phyloP scores from a whole-genome alignment of 108 stramenopile species.

The Skeletonema menzelii region DNA sequence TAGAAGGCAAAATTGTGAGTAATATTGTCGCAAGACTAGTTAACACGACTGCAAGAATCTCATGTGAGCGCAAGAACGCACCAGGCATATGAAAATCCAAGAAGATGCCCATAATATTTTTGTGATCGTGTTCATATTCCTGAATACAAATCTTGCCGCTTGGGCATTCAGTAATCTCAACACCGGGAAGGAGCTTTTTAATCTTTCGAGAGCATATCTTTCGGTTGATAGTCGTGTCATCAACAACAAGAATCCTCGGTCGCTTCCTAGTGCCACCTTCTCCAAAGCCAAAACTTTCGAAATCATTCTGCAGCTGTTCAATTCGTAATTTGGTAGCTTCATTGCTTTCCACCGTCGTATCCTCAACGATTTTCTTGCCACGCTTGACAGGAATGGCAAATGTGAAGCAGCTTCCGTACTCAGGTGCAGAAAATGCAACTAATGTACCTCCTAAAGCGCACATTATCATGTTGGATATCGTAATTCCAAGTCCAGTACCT shows the following conservation, averaged over 20 bases:
- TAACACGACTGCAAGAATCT: neutral
- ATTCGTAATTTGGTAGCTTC: neutral
- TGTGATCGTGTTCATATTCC: slow-evolving; percentile 16
- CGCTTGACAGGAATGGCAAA: slow-evolving; percentile 29
- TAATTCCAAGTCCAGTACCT: slow-evolving; percentile 34
- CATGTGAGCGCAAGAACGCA: neutral
- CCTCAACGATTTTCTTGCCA: neutral
- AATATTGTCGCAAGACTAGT: neutral
- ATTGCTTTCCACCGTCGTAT: neutral
- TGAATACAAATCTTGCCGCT: slow-evolving; percentile 10
- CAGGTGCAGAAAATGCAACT: slow-evolving; percentile 15
- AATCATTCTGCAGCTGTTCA: slow-evolving; percentile 20
- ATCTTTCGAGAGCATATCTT: slow-evolving; percentile 29
- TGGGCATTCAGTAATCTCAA: slow-evolving; percentile 18
- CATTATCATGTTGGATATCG: slow-evolving; percentile 37
- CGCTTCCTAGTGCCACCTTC: neutral
- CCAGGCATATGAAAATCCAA: slow-evolving; percentile 34
- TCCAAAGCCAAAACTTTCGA: slow-evolving; percentile 2
- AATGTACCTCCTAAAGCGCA: slow-evolving; percentile 10
- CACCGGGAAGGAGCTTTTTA: slow-evolving; percentile 3
- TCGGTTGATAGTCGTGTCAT: slow-evolving; percentile 24
- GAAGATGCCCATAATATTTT: slow-evolving; percentile 26
- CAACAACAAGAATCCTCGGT: slow-evolving; percentile 18
- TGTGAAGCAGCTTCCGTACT: slow-evolving; percentile 22
- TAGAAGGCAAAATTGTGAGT: neutral